A percentile compares a stretch with the other conserved stretches of the same genome.
These are phyloP conservation scores for Candida sithepensis DNA, from an alignment of 805 yeast genomes.

Conservation along the genomic window DNA sequence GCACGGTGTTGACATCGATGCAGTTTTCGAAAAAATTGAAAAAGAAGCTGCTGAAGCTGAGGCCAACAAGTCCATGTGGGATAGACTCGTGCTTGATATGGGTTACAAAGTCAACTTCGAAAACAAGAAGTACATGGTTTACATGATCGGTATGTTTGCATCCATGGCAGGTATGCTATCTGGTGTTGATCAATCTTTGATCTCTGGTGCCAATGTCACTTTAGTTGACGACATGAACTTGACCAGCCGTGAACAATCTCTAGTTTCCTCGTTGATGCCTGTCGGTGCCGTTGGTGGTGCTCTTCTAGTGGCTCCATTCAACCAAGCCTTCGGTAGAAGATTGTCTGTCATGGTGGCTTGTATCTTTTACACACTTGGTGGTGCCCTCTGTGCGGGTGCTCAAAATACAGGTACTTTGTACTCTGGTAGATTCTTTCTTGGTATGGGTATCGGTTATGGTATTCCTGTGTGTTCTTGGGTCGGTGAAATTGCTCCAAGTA, in stretches of 20 bases:
- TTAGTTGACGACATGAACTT: slow-evolving; percentile 42
- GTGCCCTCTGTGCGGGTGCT: slow-evolving; percentile 54
- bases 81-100: slow-evolving; percentile 36
- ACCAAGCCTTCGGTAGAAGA: slow-evolving; percentile 54
- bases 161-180: slow-evolving; percentile 63
- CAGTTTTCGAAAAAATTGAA: slow-evolving; percentile 35
- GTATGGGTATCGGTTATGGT: slow-evolving; percentile 64
- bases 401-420: slow-evolving; percentile 44
- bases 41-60: slow-evolving; percentile 30
- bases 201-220: slow-evolving; percentile 58
- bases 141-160: slow-evolving; percentile 52
- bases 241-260: slow-evolving; percentile 41
- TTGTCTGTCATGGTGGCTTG: slow-evolving; percentile 53
- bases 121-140: slow-evolving; percentile 43
- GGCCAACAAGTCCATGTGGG: slow-evolving; percentile 33
- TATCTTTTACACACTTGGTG: slow-evolving; percentile 59
- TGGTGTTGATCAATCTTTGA: slow-evolving; percentile 65
- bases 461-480: slow-evolving; percentile 65
- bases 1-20: slow-evolving; percentile 33
- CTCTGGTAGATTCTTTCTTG: slow-evolving; percentile 58
- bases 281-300: slow-evolving; percentile 66
- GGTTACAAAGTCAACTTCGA: slow-evolving; percentile 36
- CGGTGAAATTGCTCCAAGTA: slow-evolving; percentile 57
- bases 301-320: slow-evolving; percentile 54
- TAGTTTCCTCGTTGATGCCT: slow-evolving; percentile 62